Evolutionary conservation across 768 basidiomycete genomes (phyloP).

Genomic region (Pleurotus cornucopiae): DNA sequence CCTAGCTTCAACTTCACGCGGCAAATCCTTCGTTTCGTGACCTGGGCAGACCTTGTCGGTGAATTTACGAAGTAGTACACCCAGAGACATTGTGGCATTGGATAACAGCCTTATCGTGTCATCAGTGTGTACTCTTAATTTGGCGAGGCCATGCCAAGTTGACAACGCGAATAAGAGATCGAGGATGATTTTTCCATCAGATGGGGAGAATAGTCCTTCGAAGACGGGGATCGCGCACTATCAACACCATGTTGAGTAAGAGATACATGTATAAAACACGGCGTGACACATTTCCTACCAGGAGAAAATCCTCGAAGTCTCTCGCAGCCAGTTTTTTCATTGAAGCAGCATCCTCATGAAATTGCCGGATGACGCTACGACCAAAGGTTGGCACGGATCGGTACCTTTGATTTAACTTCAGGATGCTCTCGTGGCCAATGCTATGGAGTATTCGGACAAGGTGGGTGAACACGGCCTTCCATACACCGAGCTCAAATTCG

Average conservation of each 20-base stretch:
- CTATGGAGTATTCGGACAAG: constrained; percentile 22
- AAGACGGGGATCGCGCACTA: constrained; percentile 29
- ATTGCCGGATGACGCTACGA: constrained; percentile 26
- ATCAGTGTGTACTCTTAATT: constrained; percentile 30
- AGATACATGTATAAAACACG: not conserved
- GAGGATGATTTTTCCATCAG: constrained; percentile 19
- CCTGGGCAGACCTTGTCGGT: constrained; percentile 9
- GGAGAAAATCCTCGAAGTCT: constrained; percentile 38
- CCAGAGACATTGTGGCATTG: constrained; percentile 23
- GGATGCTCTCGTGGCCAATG: constrained; percentile 8
- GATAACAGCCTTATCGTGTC: constrained; percentile 23
- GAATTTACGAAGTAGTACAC: constrained; percentile 20
- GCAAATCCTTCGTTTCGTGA: constrained; percentile 19
- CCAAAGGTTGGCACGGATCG: constrained; percentile 24
- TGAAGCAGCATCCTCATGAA: constrained; percentile 26
- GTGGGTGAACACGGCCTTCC: constrained; percentile 25
- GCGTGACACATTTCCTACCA: constrained; percentile 20
- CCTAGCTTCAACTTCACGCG: constrained; percentile 18
- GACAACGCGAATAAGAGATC: constrained; percentile 23
- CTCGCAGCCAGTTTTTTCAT: constrained; percentile 30
- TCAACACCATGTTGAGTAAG: not conserved
- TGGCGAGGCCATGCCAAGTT: constrained; percentile 30
- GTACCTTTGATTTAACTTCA: constrained; percentile 18
- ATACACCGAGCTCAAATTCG: constrained; percentile 30
- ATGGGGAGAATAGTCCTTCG: constrained; percentile 28